These are phyloP conservation scores for Cercophora sp. DNA, from an alignment of 495 filamentous ascomycete genomes.

Conservation along the genomic window DNA sequence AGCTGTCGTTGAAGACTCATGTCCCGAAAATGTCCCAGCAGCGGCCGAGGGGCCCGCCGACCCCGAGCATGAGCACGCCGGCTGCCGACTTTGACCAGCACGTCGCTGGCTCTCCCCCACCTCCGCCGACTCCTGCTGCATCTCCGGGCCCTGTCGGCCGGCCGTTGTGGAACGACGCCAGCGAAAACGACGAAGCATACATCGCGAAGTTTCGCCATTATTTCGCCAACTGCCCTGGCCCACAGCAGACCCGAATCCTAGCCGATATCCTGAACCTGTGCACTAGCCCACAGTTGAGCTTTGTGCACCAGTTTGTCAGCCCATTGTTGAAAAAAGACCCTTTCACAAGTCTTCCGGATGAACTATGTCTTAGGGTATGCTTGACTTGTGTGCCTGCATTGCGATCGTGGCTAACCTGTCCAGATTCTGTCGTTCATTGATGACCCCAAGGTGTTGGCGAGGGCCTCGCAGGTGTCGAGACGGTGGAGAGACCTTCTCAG, in stretches of 20 bases:
- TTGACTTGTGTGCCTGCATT: no score
- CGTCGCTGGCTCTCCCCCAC: constrained; percentile 50
- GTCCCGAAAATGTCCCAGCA: constrained; percentile 45
- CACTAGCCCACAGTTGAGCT: constrained; percentile 89
- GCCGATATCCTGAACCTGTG: constrained; percentile 86
- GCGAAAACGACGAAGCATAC: constrained; percentile 50
- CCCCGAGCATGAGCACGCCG: constrained; percentile 54
- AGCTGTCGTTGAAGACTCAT: constrained; percentile 42
- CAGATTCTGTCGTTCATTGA: constrained; percentile 92
- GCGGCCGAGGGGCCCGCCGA: constrained; percentile 47
- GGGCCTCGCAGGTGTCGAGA: constrained; percentile 87
- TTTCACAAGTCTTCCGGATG: constrained; percentile 82
- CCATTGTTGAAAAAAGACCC: constrained; percentile 94
- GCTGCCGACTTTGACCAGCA: constrained; percentile 52
- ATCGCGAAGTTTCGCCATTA: constrained; percentile 46
- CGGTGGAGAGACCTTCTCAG: constrained; percentile 89
- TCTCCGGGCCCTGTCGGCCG: constrained; percentile 52
- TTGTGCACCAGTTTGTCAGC: constrained; percentile 88
- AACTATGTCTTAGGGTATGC: constrained; percentile 83
- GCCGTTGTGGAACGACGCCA: constrained; percentile 50
- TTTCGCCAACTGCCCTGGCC: constrained; percentile 47
- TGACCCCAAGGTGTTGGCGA: constrained; percentile 84
- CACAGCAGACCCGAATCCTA: constrained; percentile 59
- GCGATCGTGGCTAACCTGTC: no score
- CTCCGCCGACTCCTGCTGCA: constrained; percentile 54